Evolutionary conservation across 2,329 filamentous ascomycete species (phyloP).

Genomic region (Neonectria coccinea): DNA sequence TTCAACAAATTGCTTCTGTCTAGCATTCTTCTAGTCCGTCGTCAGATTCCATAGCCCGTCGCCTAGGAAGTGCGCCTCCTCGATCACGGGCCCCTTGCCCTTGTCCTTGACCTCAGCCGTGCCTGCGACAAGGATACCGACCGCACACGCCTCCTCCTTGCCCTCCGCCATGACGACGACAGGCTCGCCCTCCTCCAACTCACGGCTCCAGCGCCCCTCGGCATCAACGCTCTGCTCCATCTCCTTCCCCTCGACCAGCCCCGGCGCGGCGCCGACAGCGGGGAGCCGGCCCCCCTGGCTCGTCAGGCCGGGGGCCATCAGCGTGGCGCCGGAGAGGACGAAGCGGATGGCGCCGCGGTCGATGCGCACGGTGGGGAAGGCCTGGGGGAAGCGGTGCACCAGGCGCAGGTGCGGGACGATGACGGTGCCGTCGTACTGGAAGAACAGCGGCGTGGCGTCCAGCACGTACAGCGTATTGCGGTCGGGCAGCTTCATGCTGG

Average conservation of each 20-base stretch:
- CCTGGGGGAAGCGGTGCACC: slow-evolving; percentile 88
- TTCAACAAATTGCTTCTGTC: neutral
- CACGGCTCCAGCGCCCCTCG: slow-evolving; percentile 70
- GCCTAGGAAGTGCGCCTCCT: slow-evolving; percentile 92
- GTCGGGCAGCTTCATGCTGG: slow-evolving; percentile 93
- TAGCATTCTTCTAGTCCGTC: slow-evolving; percentile 54
- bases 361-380: slow-evolving; percentile 87
- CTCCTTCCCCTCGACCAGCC: slow-evolving; percentile 56
- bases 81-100: slow-evolving; percentile 93
- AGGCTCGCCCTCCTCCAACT: slow-evolving; percentile 82
- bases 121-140: slow-evolving; percentile 84
- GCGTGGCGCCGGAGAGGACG: slow-evolving; percentile 89
- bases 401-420: slow-evolving; percentile 90
- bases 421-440: slow-evolving; percentile 80
- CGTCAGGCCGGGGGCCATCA: slow-evolving; percentile 96
- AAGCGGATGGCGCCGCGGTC: slow-evolving; percentile 97
- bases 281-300: slow-evolving; percentile 85
- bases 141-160: slow-evolving; percentile 89
- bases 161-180: slow-evolving; percentile 94
- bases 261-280: slow-evolving; percentile 54
- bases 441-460: slow-evolving; percentile 85
- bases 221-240: slow-evolving; percentile 57
- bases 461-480: slow-evolving; percentile 90
- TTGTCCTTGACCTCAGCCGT: slow-evolving; percentile 94
- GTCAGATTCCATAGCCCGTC: slow-evolving; percentile 89